Evolutionary conservation across 2,329 filamentous ascomycete species (phyloP).

Genomic region (Diaporthe citri): DNA sequence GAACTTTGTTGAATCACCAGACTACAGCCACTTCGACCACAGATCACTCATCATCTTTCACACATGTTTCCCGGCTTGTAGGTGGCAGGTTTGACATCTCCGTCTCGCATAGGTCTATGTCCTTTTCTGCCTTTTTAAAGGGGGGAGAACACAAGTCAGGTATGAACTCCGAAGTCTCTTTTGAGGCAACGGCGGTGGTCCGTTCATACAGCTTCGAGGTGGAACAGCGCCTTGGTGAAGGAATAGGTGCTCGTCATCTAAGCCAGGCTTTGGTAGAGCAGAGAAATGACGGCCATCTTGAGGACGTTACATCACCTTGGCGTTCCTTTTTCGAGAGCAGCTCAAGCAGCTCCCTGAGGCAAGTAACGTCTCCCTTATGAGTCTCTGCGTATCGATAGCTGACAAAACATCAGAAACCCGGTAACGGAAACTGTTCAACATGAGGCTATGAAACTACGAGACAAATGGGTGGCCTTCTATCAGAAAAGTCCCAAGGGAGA

Average conservation of each 20-base stretch:
- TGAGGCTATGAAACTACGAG: not conserved
- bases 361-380: not conserved
- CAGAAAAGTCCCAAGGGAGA: slow-evolving; percentile 35
- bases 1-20: not conserved
- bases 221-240: slow-evolving; percentile 24
- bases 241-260: not conserved
- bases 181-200: not conserved
- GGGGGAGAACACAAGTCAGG: no score
- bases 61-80: no score
- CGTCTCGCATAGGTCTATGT: not conserved
- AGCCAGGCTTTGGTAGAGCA: slow-evolving; percentile 34
- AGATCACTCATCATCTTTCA: not conserved
- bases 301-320: slow-evolving; percentile 36
- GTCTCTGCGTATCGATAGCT: not conserved
- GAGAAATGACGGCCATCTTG: not conserved
- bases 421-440: not conserved
- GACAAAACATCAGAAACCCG: not conserved
- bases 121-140: no score
- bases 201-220: slow-evolving; percentile 32
- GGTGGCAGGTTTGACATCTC: not conserved
- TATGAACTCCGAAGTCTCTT: not conserved
- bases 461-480: slow-evolving; percentile 29
- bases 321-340: slow-evolving; percentile 38
- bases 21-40: not conserved
- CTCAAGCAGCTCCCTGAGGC: not conserved